phyloP scores from a whole-genome alignment of 1,284 basidiomycete genomes.

The Moesziomyces antarcticus region DNA sequence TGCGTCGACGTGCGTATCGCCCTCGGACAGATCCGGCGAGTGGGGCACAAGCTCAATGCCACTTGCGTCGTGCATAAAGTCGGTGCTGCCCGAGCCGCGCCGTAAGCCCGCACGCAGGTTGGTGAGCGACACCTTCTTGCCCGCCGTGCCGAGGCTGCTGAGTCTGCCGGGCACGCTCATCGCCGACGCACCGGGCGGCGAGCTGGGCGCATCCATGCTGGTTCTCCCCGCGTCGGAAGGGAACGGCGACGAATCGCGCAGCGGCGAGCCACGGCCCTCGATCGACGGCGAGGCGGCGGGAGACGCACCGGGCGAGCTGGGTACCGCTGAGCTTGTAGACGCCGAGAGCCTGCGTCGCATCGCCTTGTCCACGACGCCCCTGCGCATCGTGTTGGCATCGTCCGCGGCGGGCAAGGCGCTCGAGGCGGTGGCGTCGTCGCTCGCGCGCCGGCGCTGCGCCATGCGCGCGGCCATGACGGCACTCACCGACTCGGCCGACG shows the following conservation, averaged over 20 bases:
- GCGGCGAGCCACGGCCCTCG: slow-evolving; percentile 3
- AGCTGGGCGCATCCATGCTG: background rate
- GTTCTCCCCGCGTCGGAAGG: background rate
- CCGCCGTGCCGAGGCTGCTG: slow-evolving; percentile 28
- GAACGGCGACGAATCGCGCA: background rate
- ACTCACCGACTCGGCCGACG: slow-evolving; percentile 15
- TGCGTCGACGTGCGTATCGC: background rate
- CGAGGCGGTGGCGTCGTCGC: slow-evolving; percentile 14
- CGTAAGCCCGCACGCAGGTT: slow-evolving; percentile 26
- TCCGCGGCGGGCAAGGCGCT: background rate
- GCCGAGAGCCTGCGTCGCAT: slow-evolving; percentile 21
- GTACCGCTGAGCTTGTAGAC: slow-evolving; percentile 1
- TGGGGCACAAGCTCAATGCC: slow-evolving; percentile 26
- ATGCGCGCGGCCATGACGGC: slow-evolving; percentile 16
- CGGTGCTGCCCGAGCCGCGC: slow-evolving; percentile 1
- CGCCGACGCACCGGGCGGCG: background rate
- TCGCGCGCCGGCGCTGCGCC: slow-evolving; percentile 29
- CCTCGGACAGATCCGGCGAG: slow-evolving; percentile 8
- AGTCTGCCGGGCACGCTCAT: slow-evolving; percentile 30
- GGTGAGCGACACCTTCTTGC: slow-evolving; percentile 30
- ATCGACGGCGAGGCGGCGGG: background rate
- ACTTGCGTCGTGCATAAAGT: background rate
- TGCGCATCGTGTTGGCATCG: background rate
- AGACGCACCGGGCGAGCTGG: slow-evolving; percentile 6
- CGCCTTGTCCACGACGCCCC: slow-evolving; percentile 11